Percentiles rank a stretch among this genome's conserved stretches.
These are phyloP conservation scores for Cudoniella acicularis DNA, from an alignment of 495 filamentous ascomycete genomes.

Conservation along the genomic window DNA sequence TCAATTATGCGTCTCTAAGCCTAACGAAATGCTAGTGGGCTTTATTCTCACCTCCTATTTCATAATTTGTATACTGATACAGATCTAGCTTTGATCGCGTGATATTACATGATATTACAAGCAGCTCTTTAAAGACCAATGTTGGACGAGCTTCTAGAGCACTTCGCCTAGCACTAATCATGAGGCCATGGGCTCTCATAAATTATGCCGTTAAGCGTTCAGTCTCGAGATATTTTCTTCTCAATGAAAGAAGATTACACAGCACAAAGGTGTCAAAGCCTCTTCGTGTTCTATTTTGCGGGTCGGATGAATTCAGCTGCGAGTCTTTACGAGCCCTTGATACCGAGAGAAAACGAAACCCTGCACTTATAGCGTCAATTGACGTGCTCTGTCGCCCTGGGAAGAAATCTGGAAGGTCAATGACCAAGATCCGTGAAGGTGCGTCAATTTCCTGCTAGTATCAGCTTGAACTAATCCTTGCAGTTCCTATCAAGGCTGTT, in stretches of 20 bases:
- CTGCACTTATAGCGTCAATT: slow-evolving; percentile 67
- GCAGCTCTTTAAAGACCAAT: no score
- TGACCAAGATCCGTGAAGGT: slow-evolving; percentile 62
- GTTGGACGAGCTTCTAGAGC: no score
- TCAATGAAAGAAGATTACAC: not conserved
- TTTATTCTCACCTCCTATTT: no score
- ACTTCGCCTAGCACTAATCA: no score
- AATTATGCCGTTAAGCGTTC: not conserved
- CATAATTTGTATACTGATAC: no score
- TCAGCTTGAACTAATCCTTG: not conserved
- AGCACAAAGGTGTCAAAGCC: slow-evolving; percentile 39
- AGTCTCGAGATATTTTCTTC: not conserved
- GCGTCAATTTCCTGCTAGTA: slow-evolving; percentile 10
- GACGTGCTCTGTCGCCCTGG: slow-evolving; percentile 81
- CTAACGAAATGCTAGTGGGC: no score
- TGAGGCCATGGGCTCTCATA: not conserved
- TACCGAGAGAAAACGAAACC: slow-evolving; percentile 49
- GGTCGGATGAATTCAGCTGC: slow-evolving; percentile 89
- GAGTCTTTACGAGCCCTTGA: slow-evolving; percentile 71
- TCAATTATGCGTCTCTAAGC: no score
- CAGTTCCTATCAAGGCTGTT: slow-evolving; percentile 66
- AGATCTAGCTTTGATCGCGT: no score
- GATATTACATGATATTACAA: no score
- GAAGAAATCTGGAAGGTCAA: slow-evolving; percentile 69
- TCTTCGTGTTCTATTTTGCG: slow-evolving; percentile 90